Evolutionary conservation across 495 filamentous ascomycete genomes (phyloP), one percentile per base, ranked within the genome.

Genomic region (Daldinia concentrica): DNA sequence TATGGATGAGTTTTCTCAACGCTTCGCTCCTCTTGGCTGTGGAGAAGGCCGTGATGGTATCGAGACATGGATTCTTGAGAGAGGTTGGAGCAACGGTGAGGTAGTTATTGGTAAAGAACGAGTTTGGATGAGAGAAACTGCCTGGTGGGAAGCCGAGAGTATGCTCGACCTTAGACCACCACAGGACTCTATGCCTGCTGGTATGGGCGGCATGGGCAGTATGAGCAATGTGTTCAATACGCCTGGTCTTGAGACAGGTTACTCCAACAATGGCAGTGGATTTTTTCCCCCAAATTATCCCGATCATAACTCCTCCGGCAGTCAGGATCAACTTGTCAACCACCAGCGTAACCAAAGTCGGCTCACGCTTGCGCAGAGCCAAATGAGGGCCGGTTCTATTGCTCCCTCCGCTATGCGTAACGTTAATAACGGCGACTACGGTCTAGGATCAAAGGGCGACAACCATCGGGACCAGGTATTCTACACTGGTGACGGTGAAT

Each of bases 11-110:
- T 99, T 99, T 75, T 86, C 87, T 29, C 86, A 85, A 73, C 88
- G 96, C 24, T 99, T 97, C 77, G 81, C 88, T 26, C 85, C 88
- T 11, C 86, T 99, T 8, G 95, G 95, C 17, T 99, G 95, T 77
- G 85, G 90, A 67, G 93, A 96, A 74, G 95, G 96, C 55, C 86
- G 89, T 48, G 95, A 99, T 73, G 96, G 96, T 55, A 93, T 98
- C 55, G 93, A 98, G 71, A 97, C 88, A 77, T 99, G 95, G 95
- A 86, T 97, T 57, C 85, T 98, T 48, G 94, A 98, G 79, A 89
- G 95, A 48, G 96, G 95, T 2, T 99, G 95, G 95, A 97, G 93
- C 79, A 98, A 99, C 74, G 95, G 95, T 29, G 96, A 98, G 76
- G 95, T 98, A 2, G 88, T 96, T 22, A 84, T 99, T 45, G 95